Conservation (phyloP, 2,329 filamentous ascomycete genomes). For the Sporothrix variecibatus region DNA sequence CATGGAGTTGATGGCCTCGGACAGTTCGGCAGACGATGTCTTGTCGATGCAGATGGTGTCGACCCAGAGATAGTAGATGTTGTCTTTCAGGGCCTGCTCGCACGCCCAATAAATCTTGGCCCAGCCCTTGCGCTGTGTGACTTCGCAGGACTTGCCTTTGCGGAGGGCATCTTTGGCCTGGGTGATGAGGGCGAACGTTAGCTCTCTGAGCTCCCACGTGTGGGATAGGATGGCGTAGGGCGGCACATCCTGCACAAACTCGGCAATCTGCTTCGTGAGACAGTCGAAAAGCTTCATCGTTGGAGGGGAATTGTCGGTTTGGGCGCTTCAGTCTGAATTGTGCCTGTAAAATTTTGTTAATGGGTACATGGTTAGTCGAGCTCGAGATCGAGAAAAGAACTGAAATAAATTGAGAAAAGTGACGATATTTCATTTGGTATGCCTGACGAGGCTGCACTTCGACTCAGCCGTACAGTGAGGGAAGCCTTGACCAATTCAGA, state of each 20-base stretch:
- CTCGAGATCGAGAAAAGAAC: neutral
- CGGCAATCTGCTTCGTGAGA: conserved; percentile 27
- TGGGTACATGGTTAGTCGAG: neutral
- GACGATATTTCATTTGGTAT: neutral
- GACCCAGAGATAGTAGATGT: conserved; percentile 28
- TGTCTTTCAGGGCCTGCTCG: neutral
- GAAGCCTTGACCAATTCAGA: no score
- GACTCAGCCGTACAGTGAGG: neutral
- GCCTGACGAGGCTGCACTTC: neutral
- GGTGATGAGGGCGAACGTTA: conserved; percentile 12
- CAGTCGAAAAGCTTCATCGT: conserved; percentile 32
- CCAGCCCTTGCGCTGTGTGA: neutral
- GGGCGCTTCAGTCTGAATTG: neutral
- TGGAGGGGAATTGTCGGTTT: neutral
- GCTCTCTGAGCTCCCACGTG: conserved; percentile 27
- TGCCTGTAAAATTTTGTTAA: neutral
- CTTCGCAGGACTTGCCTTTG: neutral
- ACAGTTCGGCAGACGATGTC: conserved; percentile 27
- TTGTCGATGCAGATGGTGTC: conserved; percentile 34
- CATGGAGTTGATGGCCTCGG: conserved; percentile 33
- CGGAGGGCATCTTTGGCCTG: neutral
- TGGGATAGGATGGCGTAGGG: conserved; percentile 33
- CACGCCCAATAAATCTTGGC: conserved; percentile 19
- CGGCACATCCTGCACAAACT: conserved; percentile 26
- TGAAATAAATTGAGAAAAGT: neutral